Evolutionary conservation across 495 filamentous ascomycete genomes (phyloP).

Genomic region (Lophium mytilinum): DNA sequence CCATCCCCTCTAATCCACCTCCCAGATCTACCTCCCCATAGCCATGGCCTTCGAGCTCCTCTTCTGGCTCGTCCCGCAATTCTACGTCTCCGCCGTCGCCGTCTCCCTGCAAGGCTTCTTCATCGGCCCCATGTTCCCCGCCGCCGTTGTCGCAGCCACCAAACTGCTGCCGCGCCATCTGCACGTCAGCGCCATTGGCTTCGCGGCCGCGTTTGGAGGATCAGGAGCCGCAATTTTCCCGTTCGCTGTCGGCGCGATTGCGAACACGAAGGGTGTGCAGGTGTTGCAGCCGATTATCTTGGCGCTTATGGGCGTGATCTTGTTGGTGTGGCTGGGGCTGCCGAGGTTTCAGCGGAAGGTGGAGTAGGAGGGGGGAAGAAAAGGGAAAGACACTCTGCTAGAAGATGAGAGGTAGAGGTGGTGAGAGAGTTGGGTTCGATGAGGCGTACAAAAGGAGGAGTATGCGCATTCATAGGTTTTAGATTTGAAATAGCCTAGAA

Average conservation of each 20-base stretch:
- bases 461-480: too few species aligned
- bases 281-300: slow-evolving; percentile 72
- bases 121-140: slow-evolving; percentile 57
- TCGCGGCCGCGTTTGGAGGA: slow-evolving; percentile 73
- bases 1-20: not conserved
- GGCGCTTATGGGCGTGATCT: slow-evolving; percentile 48
- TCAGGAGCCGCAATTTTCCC: slow-evolving; percentile 73
- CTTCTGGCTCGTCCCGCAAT: slow-evolving; percentile 60
- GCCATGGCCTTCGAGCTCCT: slow-evolving; percentile 35
- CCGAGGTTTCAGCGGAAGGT: slow-evolving; percentile 33
- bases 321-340: slow-evolving; percentile 34
- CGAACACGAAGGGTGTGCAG: slow-evolving; percentile 67
- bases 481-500: too few species aligned
- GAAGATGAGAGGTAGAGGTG: not conserved
- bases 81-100: slow-evolving; percentile 62
- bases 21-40: slow-evolving; percentile 36
- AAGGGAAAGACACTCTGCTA: not conserved
- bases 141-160: slow-evolving; percentile 68
- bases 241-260: slow-evolving; percentile 78
- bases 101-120: slow-evolving; percentile 67
- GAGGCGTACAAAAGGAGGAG: too few species aligned
- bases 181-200: slow-evolving; percentile 76
- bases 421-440: not conserved
- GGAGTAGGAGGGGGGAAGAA: slow-evolving; percentile 15
- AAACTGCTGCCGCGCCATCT: slow-evolving; percentile 70